Evolutionary conservation across 1,139 yeast species (phyloP).

Genomic region (Meyerozyma smithsonii): DNA sequence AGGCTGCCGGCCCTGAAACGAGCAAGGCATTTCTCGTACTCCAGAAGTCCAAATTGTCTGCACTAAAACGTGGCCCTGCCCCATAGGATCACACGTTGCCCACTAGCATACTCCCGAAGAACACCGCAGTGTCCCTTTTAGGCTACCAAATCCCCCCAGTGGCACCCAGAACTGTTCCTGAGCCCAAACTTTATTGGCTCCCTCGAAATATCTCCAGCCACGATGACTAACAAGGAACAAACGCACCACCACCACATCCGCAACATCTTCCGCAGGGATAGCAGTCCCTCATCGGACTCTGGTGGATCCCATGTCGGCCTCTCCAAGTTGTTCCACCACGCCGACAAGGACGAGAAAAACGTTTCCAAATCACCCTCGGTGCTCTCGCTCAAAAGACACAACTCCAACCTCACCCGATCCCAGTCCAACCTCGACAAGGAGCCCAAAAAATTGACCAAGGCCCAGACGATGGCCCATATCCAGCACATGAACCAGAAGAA

Average conservation of each 20-base stretch:
- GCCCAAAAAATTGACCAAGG: constrained; percentile 28
- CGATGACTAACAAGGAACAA: neutral
- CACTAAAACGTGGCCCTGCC: too few species aligned
- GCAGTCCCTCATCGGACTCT: constrained; percentile 8
- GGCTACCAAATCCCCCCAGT: too few species aligned
- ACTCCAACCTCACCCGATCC: constrained; percentile 13
- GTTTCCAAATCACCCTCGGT: constrained; percentile 22
- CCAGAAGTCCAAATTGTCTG: too few species aligned
- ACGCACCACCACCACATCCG: constrained; percentile 12
- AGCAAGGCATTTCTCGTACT: neutral
- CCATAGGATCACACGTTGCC: too few species aligned
- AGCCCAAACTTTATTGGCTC: too few species aligned
- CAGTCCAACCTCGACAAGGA: constrained; percentile 7
- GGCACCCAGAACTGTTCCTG: too few species aligned
- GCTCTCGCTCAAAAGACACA: constrained; percentile 25
- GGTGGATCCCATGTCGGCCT: constrained; percentile 20
- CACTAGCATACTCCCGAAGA: too few species aligned
- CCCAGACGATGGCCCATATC: constrained; percentile 37
- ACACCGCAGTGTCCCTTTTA: too few species aligned
- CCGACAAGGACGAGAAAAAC: constrained; percentile 4
- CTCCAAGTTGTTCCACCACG: constrained; percentile 18
- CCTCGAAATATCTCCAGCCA: neutral
- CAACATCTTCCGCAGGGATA: constrained; percentile 18
- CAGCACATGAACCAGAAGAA: constrained; percentile 32
- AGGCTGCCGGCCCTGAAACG: neutral